These are phyloP conservation scores for Trebouxia sp. DNA, from an alignment of 139 green algal species.

Conservation along the genomic window DNA sequence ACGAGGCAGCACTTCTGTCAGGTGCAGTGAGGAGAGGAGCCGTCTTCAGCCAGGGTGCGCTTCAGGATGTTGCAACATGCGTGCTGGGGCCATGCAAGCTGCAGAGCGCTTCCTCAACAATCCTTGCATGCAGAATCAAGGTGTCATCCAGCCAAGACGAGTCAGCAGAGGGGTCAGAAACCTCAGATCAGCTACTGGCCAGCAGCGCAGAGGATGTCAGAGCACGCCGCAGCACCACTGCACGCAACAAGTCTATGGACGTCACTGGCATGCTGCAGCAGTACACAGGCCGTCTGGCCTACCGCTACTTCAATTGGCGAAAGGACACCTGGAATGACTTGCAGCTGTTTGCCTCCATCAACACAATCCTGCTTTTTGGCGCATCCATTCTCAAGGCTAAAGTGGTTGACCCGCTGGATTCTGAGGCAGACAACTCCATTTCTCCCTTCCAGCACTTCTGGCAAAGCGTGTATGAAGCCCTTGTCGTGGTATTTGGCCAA, in stretches of 20 bases:
- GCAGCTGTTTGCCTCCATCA: conserved; percentile 33
- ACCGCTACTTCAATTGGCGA: conserved; percentile 33
- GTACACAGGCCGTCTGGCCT: conserved; percentile 7
- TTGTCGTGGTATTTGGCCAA: conserved; percentile 27
- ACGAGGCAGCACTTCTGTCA: not conserved
- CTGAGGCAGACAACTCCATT: not conserved
- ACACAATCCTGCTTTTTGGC: conserved; percentile 11
- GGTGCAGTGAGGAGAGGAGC: not conserved
- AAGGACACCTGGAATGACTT: conserved; percentile 35
- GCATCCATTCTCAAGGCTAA: conserved; percentile 9
- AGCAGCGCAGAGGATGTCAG: conserved; percentile 24
- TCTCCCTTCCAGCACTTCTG: not conserved
- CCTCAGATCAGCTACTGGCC: not conserved
- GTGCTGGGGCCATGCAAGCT: not conserved
- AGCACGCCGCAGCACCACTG: conserved; percentile 9
- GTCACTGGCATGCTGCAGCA: not conserved
- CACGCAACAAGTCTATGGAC: not conserved
- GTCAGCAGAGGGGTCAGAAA: not conserved
- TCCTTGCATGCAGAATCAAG: not conserved
- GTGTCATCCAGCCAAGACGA: not conserved
- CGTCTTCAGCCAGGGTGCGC: not conserved
- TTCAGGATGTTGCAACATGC: too few relatives aligned
- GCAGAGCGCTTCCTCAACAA: not conserved
- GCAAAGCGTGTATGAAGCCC: not conserved
- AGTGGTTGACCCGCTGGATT: conserved; percentile 16